phyloP scores from a whole-genome alignment of 345 rosid species.

The Aegle marmelos region DNA sequence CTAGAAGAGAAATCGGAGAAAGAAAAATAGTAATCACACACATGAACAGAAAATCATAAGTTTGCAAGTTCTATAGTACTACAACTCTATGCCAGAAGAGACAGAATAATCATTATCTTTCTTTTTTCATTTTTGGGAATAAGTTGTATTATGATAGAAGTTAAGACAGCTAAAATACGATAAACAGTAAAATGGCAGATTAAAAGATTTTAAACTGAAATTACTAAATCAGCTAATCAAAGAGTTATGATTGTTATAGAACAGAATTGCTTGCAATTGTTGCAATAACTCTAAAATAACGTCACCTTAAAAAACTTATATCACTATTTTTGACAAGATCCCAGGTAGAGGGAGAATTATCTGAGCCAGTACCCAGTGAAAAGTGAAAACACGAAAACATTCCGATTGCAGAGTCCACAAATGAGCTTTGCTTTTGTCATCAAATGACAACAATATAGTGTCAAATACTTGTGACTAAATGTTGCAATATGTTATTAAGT shows the following conservation, averaged over 20 bases:
- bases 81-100: not conserved
- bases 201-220: not conserved
- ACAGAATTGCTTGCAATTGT: not conserved
- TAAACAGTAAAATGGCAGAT: not conserved
- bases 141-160: not conserved
- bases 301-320: not conserved
- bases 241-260: not conserved
- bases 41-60: not conserved
- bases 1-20: conserved; percentile 31
- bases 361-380: not conserved
- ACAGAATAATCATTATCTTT: not conserved
- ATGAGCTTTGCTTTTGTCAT: not conserved
- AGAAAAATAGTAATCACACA: not conserved
- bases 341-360: not conserved
- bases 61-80: not conserved
- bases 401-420: not conserved
- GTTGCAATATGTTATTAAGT: too few species aligned
- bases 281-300: not conserved
- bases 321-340: not conserved
- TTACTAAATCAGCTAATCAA: not conserved
- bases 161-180: not conserved
- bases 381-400: not conserved
- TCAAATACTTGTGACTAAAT: not conserved
- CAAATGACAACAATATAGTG: not conserved
- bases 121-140: not conserved